Evolutionary conservation across 768 basidiomycete species (phyloP).

Genomic region (Holtermannia corniformis): DNA sequence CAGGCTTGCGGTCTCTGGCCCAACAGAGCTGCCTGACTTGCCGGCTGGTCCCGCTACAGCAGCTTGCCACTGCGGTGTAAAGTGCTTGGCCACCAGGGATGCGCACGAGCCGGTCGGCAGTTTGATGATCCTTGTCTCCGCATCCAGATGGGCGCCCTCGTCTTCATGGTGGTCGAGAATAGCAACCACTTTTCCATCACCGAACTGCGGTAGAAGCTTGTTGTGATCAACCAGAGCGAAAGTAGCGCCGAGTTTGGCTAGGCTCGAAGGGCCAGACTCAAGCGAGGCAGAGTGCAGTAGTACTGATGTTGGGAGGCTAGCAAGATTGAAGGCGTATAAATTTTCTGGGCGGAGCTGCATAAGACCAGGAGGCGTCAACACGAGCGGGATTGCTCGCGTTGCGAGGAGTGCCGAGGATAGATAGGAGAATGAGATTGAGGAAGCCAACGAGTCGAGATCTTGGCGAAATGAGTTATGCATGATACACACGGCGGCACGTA

Average conservation of each 20-base stretch:
- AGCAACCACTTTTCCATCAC: constrained; percentile 51
- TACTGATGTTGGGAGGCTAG: constrained; percentile 28
- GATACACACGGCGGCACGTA: constrained; percentile 36
- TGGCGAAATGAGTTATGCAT: not conserved
- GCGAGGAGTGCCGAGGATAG: constrained; percentile 53
- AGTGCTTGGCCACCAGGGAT: constrained; percentile 53
- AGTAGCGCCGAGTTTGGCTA: constrained; percentile 51
- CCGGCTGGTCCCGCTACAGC: constrained; percentile 9
- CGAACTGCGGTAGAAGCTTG: constrained; percentile 45
- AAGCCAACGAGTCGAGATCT: constrained; percentile 88
- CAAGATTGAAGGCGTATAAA: constrained; percentile 58
- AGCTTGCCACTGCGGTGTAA: constrained; percentile 40
- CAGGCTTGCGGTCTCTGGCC: constrained; percentile 63
- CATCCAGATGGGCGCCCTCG: constrained; percentile 57
- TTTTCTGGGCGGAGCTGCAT: constrained; percentile 81
- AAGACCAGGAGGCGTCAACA: constrained; percentile 60
- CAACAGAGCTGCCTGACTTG: constrained; percentile 36
- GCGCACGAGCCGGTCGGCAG: constrained; percentile 65
- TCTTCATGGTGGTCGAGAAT: constrained; percentile 90
- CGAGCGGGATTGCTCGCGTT: constrained; percentile 58
- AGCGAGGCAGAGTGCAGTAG: constrained; percentile 50
- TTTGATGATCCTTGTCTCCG: constrained; percentile 55
- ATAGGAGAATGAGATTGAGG: constrained; percentile 76
- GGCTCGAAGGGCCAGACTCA: constrained; percentile 56
- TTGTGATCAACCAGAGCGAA: constrained; percentile 93